These are phyloP conservation scores for Tulasnella sp. DNA, from an alignment of 768 basidiomycete species.

Conservation along the genomic window DNA sequence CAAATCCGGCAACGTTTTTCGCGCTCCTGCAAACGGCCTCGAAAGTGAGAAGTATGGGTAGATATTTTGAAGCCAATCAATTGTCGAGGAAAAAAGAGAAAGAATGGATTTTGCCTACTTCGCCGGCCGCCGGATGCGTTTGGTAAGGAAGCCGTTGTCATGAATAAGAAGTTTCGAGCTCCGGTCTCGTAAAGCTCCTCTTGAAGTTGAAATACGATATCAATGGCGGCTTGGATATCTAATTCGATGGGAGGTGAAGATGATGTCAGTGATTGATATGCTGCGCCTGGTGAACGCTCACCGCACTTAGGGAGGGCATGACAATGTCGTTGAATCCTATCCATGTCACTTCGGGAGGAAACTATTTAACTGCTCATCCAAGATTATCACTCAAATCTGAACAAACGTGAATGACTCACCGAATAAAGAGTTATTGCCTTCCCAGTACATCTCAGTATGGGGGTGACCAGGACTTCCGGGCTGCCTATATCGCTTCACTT, in stretches of 20 bases:
- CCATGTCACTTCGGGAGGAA: slow-evolving; percentile 50
- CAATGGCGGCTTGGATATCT: slow-evolving; percentile 30
- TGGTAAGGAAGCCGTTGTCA: slow-evolving; percentile 59
- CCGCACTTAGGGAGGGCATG: background rate
- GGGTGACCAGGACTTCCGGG: slow-evolving; percentile 28
- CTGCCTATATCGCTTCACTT: slow-evolving; percentile 36
- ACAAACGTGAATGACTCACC: slow-evolving; percentile 32
- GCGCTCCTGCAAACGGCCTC: background rate
- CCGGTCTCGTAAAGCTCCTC: slow-evolving; percentile 49
- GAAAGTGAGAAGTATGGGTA: too few species aligned
- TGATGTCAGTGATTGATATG: too few species aligned
- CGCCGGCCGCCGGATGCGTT: slow-evolving; percentile 33
- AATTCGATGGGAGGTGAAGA: too few species aligned
- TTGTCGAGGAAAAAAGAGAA: background rate
- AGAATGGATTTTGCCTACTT: background rate
- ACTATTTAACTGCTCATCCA: background rate
- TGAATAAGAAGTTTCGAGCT: slow-evolving; percentile 53
- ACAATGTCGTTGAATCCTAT: slow-evolving; percentile 60
- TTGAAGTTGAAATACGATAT: slow-evolving; percentile 45
- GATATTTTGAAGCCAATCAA: background rate
- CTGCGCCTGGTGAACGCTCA: background rate
- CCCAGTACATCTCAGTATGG: slow-evolving; percentile 45
- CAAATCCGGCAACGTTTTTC: slow-evolving; percentile 36
- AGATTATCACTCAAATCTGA: background rate
- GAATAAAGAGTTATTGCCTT: slow-evolving; percentile 44